Evolutionary conservation across 176 grass and related monocot species (phyloP).

Genomic region (Carex kokanica): DNA sequence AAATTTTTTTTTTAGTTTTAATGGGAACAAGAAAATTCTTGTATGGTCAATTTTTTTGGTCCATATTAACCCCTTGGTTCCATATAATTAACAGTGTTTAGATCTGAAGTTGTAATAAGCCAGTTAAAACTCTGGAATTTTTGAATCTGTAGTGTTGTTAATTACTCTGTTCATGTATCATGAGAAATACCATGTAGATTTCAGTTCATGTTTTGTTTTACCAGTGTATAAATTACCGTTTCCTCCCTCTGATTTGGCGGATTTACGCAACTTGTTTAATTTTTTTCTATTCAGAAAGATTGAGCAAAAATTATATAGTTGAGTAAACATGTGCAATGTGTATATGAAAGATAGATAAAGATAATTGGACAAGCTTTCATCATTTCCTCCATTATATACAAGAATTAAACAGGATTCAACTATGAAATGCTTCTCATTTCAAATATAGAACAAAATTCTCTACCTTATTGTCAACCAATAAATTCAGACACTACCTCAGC

Average conservation of each 20-base stretch:
- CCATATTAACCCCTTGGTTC: not conserved
- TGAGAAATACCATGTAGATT: not conserved
- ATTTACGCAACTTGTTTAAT: not conserved
- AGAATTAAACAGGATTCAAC: slow-evolving; percentile 15
- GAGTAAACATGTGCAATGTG: not conserved
- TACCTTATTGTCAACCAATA: slow-evolving; percentile 16
- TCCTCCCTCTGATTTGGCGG: not conserved
- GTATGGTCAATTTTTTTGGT: not conserved
- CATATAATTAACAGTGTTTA: not conserved
- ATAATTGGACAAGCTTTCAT: slow-evolving; percentile 1
- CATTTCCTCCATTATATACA: slow-evolving; percentile 18
- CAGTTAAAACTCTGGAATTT: not conserved
- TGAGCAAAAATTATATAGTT: not conserved
- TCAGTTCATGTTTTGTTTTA: not conserved
- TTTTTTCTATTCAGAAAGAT: not conserved
- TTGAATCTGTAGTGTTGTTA: not conserved
- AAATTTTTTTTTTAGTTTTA: not conserved
- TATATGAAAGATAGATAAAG: not conserved
- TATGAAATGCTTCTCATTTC: slow-evolving; percentile 19
- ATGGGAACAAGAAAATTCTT: not conserved
- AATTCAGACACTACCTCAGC: not conserved
- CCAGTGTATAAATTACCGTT: not conserved
- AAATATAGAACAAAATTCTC: slow-evolving; percentile 10
- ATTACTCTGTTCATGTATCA: not conserved
- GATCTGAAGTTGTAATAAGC: not conserved